A percentile compares a stretch with the other conserved stretches of the same genome.
Evolutionary conservation across 2,329 filamentous ascomycete species (phyloP).

Genomic region (Fusarium nodosum): DNA sequence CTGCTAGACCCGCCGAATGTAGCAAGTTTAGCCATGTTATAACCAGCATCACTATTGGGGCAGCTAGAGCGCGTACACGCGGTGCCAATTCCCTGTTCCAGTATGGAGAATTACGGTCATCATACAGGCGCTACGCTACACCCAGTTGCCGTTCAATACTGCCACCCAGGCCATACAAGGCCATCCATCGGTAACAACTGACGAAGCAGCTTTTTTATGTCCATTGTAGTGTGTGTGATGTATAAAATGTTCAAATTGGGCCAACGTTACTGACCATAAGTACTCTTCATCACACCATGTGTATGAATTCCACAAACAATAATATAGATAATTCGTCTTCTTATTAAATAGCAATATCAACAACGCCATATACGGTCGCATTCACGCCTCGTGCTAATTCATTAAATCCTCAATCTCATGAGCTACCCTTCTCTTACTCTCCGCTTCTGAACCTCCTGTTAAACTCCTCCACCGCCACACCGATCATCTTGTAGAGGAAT

Average conservation of each 20-base stretch:
- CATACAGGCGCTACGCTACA: background rate
- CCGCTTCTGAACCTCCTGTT: slow-evolving; percentile 69
- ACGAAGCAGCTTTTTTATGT: background rate
- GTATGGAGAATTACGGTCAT: background rate
- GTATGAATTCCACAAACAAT: background rate
- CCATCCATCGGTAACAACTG: background rate
- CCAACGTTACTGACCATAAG: too few species aligned
- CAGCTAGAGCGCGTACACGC: background rate
- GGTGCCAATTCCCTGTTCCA: background rate
- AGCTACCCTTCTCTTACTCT: slow-evolving; percentile 44
- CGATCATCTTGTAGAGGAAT: slow-evolving; percentile 75
- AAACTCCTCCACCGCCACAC: slow-evolving; percentile 75
- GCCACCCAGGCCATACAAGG: background rate
- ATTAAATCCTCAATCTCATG: slow-evolving; percentile 1
- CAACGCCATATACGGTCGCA: slow-evolving; percentile 30
- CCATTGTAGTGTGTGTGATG: too few species aligned
- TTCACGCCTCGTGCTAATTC: slow-evolving; percentile 1
- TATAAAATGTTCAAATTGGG: too few species aligned
- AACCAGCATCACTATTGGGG: background rate
- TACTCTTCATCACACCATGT: background rate
- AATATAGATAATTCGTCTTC: slow-evolving; percentile 18
- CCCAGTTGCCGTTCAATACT: background rate
- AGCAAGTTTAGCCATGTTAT: background rate
- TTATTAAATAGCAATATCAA: slow-evolving; percentile 16
- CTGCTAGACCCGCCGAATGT: too few species aligned